phyloP scores from a whole-genome alignment of 164 flowering plant species.

The Aristolochia fimbriata region DNA sequence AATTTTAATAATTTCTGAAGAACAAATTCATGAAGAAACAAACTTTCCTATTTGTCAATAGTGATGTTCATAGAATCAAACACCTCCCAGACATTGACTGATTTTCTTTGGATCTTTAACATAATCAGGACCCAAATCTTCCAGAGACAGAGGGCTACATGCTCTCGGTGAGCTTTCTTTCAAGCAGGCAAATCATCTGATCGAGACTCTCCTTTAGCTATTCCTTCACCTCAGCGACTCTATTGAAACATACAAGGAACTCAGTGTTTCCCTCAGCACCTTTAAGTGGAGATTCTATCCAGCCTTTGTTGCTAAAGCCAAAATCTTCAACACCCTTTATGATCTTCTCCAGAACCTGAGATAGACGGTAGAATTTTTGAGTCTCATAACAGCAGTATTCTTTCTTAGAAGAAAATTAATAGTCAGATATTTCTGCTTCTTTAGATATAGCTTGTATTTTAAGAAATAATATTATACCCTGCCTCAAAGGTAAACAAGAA shows the following conservation, averaged over 20 bases:
- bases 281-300: constrained; percentile 89
- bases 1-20: too few species aligned
- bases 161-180: not conserved
- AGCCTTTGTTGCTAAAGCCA: constrained; percentile 69
- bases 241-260: constrained; percentile 60
- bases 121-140: not conserved
- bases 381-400: not conserved
- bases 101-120: too few species aligned
- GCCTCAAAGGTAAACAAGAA: too few species aligned
- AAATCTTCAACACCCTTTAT: constrained; percentile 66
- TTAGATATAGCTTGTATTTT: too few species aligned
- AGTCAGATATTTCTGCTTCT: too few species aligned
- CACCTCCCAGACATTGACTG: too few species aligned
- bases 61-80: too few species aligned
- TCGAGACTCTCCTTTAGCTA: not conserved
- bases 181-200: not conserved
- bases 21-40: too few species aligned
- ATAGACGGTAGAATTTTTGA: not conserved
- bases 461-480: too few species aligned
- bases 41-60: too few species aligned
- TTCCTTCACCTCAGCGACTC: constrained; percentile 20
- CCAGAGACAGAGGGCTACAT: not conserved
- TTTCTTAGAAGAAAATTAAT: too few species aligned
- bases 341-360: constrained; percentile 80
- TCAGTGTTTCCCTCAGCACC: constrained; percentile 95